A percentile compares a stretch with the other conserved stretches of the same genome.
Evolutionary conservation across 441 rosid genomes (phyloP).

Genomic region (Metrosideros polymorpha): DNA sequence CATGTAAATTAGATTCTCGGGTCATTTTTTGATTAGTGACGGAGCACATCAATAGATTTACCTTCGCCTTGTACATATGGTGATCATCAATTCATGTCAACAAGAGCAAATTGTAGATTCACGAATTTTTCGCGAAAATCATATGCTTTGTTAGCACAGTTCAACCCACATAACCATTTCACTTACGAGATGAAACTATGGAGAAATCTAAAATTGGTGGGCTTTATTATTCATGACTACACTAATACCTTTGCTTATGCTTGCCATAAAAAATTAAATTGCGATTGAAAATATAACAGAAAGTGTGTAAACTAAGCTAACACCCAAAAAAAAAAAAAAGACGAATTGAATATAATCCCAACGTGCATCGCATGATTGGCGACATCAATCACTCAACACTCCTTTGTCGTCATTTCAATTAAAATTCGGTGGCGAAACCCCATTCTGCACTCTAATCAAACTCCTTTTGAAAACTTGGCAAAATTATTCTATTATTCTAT

Average conservation of each 20-base stretch:
- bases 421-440: not conserved
- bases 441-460: not conserved
- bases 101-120: not conserved
- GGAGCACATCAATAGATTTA: not conserved
- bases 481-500: not conserved
- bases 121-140: rapidly evolving
- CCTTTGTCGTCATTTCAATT: not conserved
- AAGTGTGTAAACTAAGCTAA: not conserved
- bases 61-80: not conserved
- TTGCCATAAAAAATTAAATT: not conserved
- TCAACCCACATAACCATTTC: not conserved
- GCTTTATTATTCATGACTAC: not conserved
- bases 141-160: not conserved
- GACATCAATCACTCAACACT: not conserved
- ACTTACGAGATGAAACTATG: not conserved
- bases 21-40: not conserved
- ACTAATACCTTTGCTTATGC: not conserved
- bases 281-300: not conserved
- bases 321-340: rapidly evolving
- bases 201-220: not conserved
- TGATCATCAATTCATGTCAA: not conserved
- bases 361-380: not conserved
- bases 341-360: not conserved
- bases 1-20: not conserved
- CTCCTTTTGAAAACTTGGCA: not conserved